Evolutionary conservation across 2,329 filamentous ascomycete genomes (phyloP).

Genomic region (Ceratocystis ficicola): DNA sequence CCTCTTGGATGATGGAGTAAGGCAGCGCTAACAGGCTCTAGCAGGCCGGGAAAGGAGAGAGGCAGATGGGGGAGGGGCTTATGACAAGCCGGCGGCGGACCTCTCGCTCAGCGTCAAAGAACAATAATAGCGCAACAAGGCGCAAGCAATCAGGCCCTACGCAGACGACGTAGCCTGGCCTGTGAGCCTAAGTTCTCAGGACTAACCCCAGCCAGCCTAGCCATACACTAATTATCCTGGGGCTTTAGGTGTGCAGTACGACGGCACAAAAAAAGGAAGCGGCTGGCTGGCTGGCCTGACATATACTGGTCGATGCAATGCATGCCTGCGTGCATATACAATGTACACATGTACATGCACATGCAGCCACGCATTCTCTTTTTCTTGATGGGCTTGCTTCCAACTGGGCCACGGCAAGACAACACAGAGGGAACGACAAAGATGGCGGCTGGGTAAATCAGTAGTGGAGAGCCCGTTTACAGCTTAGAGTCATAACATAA

Average conservation of each 20-base stretch:
- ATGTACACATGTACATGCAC: not conserved
- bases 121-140: slow-evolving; percentile 8
- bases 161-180: not conserved
- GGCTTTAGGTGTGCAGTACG: not conserved
- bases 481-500: not conserved
- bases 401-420: not conserved
- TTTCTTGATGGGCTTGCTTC: not conserved
- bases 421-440: not conserved
- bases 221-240: not conserved
- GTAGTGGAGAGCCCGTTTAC: not conserved
- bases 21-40: not conserved
- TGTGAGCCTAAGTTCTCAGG: not conserved
- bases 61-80: not conserved
- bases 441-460: not conserved
- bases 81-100: not conserved
- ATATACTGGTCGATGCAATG: not conserved
- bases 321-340: not conserved
- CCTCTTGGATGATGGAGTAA: not conserved
- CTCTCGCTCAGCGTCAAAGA: not conserved
- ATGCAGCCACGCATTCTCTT: not conserved
- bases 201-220: not conserved
- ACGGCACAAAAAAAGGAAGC: not conserved
- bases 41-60: too few species aligned
- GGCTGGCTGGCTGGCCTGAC: not conserved
- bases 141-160: not conserved